Conservation (phyloP, 1,284 basidiomycete genomes). For the Afroboletus lepidellus region DNA sequence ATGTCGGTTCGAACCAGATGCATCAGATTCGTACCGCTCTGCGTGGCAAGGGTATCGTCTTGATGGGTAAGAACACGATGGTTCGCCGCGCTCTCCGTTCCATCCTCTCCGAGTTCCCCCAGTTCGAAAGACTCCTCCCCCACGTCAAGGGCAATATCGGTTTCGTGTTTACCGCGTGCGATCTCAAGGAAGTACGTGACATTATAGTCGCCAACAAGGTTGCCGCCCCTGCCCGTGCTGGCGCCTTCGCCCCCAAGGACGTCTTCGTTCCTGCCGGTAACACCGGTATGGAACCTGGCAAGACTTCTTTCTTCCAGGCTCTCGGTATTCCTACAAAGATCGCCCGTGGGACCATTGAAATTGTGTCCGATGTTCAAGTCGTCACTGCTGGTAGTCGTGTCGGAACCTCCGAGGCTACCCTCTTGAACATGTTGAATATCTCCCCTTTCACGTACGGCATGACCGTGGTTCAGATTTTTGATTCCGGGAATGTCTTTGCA, state of each 20-base stretch:
- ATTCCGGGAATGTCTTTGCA: conserved; percentile 88
- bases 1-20: conserved; percentile 99
- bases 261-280: conserved; percentile 93
- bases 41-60: conserved; percentile 93
- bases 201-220: conserved; percentile 96
- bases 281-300: conserved; percentile 99
- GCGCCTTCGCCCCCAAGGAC: conserved; percentile 91
- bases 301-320: conserved; percentile 99
- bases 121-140: conserved; percentile 95
- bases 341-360: conserved; percentile 99
- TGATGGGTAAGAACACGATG: conserved; percentile 99
- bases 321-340: conserved; percentile 99
- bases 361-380: conserved; percentile 96
- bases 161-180: conserved; percentile 94
- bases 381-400: conserved; percentile 91
- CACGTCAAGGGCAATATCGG: conserved; percentile 98
- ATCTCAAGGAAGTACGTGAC: conserved; percentile 94
- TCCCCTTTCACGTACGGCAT: conserved; percentile 99
- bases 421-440: conserved; percentile 99
- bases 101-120: conserved; percentile 86
- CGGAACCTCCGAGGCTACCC: conserved; percentile 94
- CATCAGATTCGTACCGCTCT: conserved; percentile 97
- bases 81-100: conserved; percentile 95
- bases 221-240: conserved; percentile 96
- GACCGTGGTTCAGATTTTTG: conserved; percentile 93